phyloP scores from a whole-genome alignment of 1,284 basidiomycete genomes.

The Cryptococcus hybrid region DNA sequence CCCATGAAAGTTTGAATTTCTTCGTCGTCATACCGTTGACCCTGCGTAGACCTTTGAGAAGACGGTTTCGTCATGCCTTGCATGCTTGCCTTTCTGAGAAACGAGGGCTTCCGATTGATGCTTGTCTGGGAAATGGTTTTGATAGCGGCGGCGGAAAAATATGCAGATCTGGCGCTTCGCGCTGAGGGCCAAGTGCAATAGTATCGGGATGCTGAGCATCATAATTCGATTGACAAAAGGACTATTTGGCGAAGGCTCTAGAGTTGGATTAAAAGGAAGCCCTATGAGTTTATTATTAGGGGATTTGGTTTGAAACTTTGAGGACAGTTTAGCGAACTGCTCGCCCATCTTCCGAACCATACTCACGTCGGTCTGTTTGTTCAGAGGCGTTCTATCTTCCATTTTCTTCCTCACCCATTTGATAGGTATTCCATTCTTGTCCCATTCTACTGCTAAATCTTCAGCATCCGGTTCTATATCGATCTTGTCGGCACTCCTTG shows the following conservation, averaged over 20 bases:
- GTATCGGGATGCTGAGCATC: constrained; percentile 5
- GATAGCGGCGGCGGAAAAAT: not conserved
- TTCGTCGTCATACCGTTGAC: not conserved
- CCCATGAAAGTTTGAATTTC: not conserved
- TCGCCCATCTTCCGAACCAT: not conserved
- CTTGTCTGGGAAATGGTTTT: not conserved
- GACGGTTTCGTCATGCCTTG: not conserved
- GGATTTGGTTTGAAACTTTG: not conserved
- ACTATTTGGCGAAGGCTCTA: constrained; percentile 31
- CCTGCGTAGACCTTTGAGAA: not conserved
- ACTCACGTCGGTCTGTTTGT: constrained; percentile 2
- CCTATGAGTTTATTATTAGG: not conserved
- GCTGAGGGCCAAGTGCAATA: constrained; percentile 10
- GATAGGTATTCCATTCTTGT: constrained; percentile 40
- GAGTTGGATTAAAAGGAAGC: constrained; percentile 24
- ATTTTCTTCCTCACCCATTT: constrained; percentile 36
- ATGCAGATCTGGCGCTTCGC: not conserved
- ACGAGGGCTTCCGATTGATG: constrained; percentile 1
- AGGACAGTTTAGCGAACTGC: not conserved
- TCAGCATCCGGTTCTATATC: constrained; percentile 23
- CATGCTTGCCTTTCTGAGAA: not conserved
- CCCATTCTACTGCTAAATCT: constrained; percentile 48
- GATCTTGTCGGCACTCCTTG: not conserved
- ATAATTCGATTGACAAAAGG: constrained; percentile 11
- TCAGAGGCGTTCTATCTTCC: constrained; percentile 4